Evolutionary conservation across 192 early-diverging fungal genomes (phyloP).

Genomic region (Linnemannia hyalina): DNA sequence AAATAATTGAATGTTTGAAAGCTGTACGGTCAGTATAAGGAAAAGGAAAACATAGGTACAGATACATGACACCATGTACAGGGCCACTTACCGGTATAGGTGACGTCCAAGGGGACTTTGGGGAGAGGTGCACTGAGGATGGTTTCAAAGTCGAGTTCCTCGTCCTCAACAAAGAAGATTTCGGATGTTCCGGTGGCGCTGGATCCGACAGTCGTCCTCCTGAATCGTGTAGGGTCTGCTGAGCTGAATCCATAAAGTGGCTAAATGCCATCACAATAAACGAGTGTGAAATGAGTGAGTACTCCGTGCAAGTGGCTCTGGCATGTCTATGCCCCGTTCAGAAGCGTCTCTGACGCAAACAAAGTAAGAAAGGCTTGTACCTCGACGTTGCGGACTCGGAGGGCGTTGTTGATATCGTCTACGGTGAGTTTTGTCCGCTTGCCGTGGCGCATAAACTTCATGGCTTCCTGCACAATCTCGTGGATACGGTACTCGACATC

Average conservation of each 20-base stretch:
- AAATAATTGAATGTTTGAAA: not conserved
- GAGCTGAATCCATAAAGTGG: constrained; percentile 93
- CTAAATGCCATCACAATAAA: constrained; percentile 37
- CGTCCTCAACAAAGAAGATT: constrained; percentile 93
- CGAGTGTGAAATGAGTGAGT: constrained; percentile 8
- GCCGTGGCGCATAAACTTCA: constrained; percentile 97
- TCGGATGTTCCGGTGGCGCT: constrained; percentile 73
- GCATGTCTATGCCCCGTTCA: not conserved
- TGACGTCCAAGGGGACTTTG: constrained; percentile 89
- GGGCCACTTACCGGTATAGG: constrained; percentile 74
- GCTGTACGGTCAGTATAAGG: not conserved
- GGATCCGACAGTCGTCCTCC: constrained; percentile 60
- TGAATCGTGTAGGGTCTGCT: constrained; percentile 77
- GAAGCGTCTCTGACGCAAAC: too few species aligned
- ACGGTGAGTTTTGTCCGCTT: constrained; percentile 84
- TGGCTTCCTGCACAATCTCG: constrained; percentile 93
- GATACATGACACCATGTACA: not conserved
- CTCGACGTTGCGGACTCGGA: constrained; percentile 93
- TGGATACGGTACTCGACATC: constrained; percentile 97
- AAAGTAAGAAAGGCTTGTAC: constrained; percentile 39
- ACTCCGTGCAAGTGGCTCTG: not conserved
- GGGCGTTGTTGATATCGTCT: constrained; percentile 91
- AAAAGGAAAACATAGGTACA: not conserved
- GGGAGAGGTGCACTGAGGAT: constrained; percentile 90
- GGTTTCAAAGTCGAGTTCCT: constrained; percentile 93